phyloP scores from a whole-genome alignment of 495 filamentous ascomycete species.

The Neurospora sp. region DNA sequence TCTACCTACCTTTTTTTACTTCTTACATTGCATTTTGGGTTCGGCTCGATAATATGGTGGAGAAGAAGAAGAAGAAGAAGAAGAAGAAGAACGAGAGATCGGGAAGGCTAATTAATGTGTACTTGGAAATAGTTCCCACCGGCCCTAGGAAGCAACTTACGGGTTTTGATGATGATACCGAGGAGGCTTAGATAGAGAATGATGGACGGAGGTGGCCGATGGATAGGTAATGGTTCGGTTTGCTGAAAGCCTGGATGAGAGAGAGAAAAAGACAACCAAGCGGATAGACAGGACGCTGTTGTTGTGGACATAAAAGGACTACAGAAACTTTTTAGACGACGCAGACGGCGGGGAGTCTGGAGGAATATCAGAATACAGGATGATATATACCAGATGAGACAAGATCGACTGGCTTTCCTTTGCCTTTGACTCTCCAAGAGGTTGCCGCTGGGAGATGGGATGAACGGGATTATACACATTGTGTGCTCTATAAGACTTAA shows the following conservation, averaged over 20 bases:
- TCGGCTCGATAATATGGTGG: neutral
- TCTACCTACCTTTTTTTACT: no score
- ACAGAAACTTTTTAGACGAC: neutral
- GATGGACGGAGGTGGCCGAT: no score
- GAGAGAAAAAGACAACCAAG: neutral
- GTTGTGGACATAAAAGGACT: neutral
- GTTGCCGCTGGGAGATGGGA: neutral
- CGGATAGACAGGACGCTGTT: neutral
- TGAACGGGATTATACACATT: neutral
- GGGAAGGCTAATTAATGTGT: neutral
- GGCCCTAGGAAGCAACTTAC: slow-evolving; percentile 60
- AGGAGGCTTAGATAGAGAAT: neutral
- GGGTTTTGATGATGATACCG: slow-evolving; percentile 63
- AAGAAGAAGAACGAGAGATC: no score
- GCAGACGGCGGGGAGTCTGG: neutral
- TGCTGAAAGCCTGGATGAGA: neutral
- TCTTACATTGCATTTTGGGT: neutral
- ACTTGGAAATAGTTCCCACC: slow-evolving; percentile 41
- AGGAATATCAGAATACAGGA: neutral
- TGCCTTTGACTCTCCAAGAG: neutral
- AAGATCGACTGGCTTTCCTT: neutral
- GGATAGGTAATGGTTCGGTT: neutral
- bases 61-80: neutral
- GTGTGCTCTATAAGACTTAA: neutral
- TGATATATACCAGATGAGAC: neutral